Evolutionary conservation across 371 early-diverging fungal genomes (phyloP).

Genomic region (Mucor lusitanicus): DNA sequence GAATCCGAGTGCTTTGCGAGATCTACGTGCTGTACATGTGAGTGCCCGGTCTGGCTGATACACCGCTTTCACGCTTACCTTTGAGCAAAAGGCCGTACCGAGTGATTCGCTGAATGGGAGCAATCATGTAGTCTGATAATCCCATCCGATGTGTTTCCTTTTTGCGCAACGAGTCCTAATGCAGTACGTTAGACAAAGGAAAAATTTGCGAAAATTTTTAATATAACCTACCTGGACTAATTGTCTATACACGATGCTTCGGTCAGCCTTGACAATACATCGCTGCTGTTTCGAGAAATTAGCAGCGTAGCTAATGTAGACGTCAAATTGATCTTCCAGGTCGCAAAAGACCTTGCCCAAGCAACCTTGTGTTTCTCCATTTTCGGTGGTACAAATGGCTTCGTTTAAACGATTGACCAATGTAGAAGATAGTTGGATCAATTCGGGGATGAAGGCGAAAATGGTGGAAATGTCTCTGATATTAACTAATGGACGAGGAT

Average conservation of each 20-base stretch:
- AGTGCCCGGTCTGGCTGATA: background rate
- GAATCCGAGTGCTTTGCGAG: constrained; percentile 23
- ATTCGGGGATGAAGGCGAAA: constrained; percentile 46
- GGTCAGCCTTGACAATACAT: constrained; percentile 28
- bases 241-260: constrained; percentile 40
- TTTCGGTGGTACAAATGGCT: constrained; percentile 23
- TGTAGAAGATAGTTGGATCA: constrained; percentile 40
- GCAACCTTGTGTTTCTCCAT: constrained; percentile 17
- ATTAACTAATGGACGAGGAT: constrained; percentile 38
- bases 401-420: constrained; percentile 34
- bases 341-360: constrained; percentile 49
- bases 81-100: constrained; percentile 39
- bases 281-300: constrained; percentile 38
- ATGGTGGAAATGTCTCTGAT: constrained; percentile 42
- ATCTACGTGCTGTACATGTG: constrained; percentile 13
- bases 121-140: constrained; percentile 45
- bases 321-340: constrained; percentile 37
- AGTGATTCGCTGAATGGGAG: constrained; percentile 50
- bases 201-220: background rate
- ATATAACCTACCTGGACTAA: constrained; percentile 26
- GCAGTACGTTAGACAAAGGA: constrained; percentile 21
- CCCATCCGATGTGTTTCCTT: constrained; percentile 40
- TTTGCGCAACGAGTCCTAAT: constrained; percentile 39
- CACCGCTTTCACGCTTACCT: constrained; percentile 16
- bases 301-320: constrained; percentile 47